Percentiles rank a stretch among this genome's conserved stretches.
Evolutionary conservation across 768 basidiomycete genomes (phyloP).

Genomic region (Hygrocybe coccinea): DNA sequence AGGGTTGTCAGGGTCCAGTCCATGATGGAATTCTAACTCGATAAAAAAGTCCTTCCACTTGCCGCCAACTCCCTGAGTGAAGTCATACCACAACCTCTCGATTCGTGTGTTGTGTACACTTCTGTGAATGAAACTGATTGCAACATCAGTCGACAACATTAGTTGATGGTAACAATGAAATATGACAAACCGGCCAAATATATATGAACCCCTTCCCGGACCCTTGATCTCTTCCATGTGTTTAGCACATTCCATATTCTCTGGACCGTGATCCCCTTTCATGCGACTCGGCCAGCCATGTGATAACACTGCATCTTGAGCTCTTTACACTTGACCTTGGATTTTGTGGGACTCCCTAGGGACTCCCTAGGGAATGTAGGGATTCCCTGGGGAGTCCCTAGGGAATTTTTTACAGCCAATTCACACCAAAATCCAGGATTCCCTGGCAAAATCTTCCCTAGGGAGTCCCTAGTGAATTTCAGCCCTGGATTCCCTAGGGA

Average conservation of each 20-base stretch:
- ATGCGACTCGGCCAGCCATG: constrained; percentile 27
- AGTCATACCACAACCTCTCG: constrained; percentile 37
- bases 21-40: constrained; percentile 27
- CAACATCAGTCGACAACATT: neutral
- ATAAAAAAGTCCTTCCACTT: constrained; percentile 39
- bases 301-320: constrained; percentile 1
- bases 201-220: constrained; percentile 29
- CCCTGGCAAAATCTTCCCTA: no score
- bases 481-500: no score
- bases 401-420: no score
- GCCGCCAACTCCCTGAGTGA: constrained; percentile 29
- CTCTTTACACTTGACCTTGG: no score
- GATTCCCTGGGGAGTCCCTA: no score
- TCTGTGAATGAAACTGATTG: constrained; percentile 13
- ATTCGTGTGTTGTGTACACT: constrained; percentile 40
- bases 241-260: constrained; percentile 30
- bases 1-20: constrained; percentile 21
- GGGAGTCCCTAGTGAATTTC: no score
- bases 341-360: no score
- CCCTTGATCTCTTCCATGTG: constrained; percentile 27
- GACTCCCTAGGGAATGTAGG: no score
- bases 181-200: constrained; percentile 31
- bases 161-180: neutral
- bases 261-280: constrained; percentile 30
- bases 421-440: no score